Conservation (phyloP, 805 yeast genomes). For the Zygoascus bituminiphila region DNA sequence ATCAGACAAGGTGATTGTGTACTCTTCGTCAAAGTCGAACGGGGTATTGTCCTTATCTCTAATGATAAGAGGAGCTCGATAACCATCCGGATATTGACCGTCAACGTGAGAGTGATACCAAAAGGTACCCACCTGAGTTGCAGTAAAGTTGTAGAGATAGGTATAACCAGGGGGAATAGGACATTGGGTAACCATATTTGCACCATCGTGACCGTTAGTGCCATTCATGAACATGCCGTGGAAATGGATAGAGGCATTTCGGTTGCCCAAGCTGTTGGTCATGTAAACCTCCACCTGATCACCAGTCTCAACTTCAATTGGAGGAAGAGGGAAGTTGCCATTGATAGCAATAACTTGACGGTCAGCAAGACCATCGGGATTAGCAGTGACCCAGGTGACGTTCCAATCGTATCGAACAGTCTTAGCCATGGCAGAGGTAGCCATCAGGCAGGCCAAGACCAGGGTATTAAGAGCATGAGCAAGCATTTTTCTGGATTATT, state of each 20-base stretch:
- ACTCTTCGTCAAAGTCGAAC: conserved; percentile 75
- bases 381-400: conserved; percentile 33
- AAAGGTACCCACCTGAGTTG: conserved; percentile 79
- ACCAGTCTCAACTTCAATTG: conserved; percentile 63
- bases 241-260: conserved; percentile 78
- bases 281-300: conserved; percentile 68
- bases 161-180: conserved; percentile 77
- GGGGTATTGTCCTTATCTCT: conserved; percentile 61
- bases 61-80: conserved; percentile 51
- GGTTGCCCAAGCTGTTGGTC: conserved; percentile 62
- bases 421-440: conserved; percentile 15
- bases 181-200: conserved; percentile 81
- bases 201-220: conserved; percentile 80
- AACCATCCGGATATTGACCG: conserved; percentile 91
- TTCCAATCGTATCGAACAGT: conserved; percentile 31
- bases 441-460: background rate
- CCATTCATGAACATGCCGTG: conserved; percentile 87
- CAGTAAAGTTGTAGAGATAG: conserved; percentile 68
- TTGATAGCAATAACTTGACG: conserved; percentile 54
- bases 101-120: conserved; percentile 96
- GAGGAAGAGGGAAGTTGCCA: conserved; percentile 83
- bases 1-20: conserved; percentile 60
- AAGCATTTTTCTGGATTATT: background rate
- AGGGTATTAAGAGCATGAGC: background rate
- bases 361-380: conserved; percentile 48